phyloP scores from a whole-genome alignment of 1,284 basidiomycete genomes.

The Trametes hirsuta region DNA sequence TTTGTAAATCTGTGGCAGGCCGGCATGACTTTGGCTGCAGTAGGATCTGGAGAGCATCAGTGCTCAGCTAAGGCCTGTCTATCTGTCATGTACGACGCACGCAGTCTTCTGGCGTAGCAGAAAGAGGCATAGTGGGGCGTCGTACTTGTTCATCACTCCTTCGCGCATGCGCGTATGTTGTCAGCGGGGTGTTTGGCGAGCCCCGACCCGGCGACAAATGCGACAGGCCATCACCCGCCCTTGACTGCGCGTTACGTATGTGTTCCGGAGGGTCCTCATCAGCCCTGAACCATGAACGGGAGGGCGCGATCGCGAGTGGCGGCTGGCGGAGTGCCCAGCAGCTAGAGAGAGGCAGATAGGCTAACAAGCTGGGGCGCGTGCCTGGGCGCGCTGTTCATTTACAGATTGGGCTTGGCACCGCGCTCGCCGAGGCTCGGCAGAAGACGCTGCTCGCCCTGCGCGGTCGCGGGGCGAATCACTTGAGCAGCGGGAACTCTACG shows the following conservation, averaged over 20 bases:
- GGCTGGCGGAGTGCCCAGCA: background rate
- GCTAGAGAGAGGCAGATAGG: background rate
- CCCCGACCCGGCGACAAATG: constrained; percentile 2
- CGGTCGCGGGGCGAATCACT: constrained; percentile 3
- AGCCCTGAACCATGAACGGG: background rate
- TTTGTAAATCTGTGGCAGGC: too few relatives aligned
- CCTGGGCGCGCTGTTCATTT: constrained; percentile 16
- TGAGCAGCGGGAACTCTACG: constrained; percentile 6
- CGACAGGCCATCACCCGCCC: constrained; percentile 6
- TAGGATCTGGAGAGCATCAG: background rate
- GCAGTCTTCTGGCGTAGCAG: background rate
- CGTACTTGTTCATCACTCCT: constrained; percentile 2
- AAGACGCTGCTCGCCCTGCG: background rate
- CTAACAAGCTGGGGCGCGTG: constrained; percentile 1
- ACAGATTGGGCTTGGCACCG: constrained; percentile 3
- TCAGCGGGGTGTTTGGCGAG: constrained; percentile 1
- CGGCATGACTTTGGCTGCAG: too few relatives aligned
- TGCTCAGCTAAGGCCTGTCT: background rate
- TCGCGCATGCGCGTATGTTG: background rate
- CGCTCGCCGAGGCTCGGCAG: constrained; percentile 15
- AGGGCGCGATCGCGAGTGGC: too few relatives aligned
- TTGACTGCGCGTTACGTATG: constrained; percentile 20
- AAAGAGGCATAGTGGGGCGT: constrained; percentile 9
- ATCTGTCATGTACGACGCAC: background rate
- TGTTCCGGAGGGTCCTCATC: constrained; percentile 6